These are phyloP conservation scores for Pseudoscleropodium purum DNA, from an alignment of 225 moss, liverwort and hornwort genomes.

Conservation along the genomic window DNA sequence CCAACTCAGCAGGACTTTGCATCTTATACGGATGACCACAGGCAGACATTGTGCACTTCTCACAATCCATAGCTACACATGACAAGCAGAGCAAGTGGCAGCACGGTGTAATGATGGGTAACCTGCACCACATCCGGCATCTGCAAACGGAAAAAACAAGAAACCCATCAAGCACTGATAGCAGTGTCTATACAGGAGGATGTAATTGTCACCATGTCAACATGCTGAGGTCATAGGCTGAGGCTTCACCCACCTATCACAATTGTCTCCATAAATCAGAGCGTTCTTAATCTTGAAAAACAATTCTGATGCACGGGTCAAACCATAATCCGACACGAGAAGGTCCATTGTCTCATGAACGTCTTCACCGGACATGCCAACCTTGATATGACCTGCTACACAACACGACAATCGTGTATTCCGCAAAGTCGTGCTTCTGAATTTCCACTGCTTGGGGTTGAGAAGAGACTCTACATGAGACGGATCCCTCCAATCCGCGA, in stretches of 20 bases:
- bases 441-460: constrained; percentile 96
- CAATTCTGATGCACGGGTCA: constrained; percentile 42
- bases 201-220: not conserved
- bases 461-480: constrained; percentile 93
- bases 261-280: constrained; percentile 62
- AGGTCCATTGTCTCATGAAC: constrained; percentile 81
- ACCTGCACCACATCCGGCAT: constrained; percentile 74
- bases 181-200: not conserved
- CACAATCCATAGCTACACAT: constrained; percentile 74
- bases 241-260: constrained; percentile 54
- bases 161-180: constrained; percentile 3
- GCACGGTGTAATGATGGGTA: constrained; percentile 92
- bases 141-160: constrained; percentile 37
- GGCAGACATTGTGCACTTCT: constrained; percentile 70
- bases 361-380: constrained; percentile 79
- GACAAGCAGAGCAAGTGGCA: constrained; percentile 85
- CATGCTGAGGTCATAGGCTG: not conserved
- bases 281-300: constrained; percentile 52
- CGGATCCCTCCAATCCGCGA: constrained; percentile 99
- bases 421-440: constrained; percentile 67
- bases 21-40: constrained; percentile 78
- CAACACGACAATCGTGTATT: constrained; percentile 93
- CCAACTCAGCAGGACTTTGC: constrained; percentile 81
- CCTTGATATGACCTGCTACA: constrained; percentile 99
- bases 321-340: constrained; percentile 48